phyloP scores from a whole-genome alignment of 2,329 filamentous ascomycete genomes.

The Xylariaceae sp. region DNA sequence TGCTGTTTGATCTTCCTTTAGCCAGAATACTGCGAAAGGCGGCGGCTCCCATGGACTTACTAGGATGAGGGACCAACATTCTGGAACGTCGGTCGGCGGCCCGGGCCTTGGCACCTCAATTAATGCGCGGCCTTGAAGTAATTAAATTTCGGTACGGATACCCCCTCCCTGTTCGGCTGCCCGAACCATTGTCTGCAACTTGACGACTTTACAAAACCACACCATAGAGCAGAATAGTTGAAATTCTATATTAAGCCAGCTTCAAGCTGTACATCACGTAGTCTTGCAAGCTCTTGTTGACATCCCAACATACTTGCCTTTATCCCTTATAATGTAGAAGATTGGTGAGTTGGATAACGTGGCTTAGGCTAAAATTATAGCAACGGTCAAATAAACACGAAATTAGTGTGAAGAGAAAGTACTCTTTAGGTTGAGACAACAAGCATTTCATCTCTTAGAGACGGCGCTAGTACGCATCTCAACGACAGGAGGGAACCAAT shows the following conservation, averaged over 20 bases:
- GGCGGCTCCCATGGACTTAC: constrained; percentile 32
- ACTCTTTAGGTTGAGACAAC: no score
- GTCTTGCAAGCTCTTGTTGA: no score
- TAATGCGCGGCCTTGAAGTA: constrained; percentile 18
- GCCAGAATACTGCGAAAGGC: constrained; percentile 44
- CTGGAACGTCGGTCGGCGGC: constrained; percentile 48
- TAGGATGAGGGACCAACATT: constrained; percentile 29
- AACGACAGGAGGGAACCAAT: neutral
- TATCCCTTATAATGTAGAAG: no score
- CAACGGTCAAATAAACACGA: no score
- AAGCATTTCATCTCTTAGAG: neutral
- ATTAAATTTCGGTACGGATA: constrained; percentile 24
- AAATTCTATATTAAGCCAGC: neutral
- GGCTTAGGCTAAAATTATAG: no score
- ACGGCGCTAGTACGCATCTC: neutral
- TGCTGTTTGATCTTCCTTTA: constrained; percentile 50
- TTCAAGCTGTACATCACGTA: no score
- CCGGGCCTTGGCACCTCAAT: constrained; percentile 35
- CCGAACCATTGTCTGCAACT: constrained; percentile 6
- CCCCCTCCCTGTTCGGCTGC: constrained; percentile 16
- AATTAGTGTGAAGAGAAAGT: no score
- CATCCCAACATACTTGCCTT: no score
- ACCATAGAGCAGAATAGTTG: neutral
- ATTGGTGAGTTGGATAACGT: no score
- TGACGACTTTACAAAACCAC: neutral